These are phyloP conservation scores for Allium cepa DNA, from an alignment of 106 monocot species.

Conservation along the genomic window DNA sequence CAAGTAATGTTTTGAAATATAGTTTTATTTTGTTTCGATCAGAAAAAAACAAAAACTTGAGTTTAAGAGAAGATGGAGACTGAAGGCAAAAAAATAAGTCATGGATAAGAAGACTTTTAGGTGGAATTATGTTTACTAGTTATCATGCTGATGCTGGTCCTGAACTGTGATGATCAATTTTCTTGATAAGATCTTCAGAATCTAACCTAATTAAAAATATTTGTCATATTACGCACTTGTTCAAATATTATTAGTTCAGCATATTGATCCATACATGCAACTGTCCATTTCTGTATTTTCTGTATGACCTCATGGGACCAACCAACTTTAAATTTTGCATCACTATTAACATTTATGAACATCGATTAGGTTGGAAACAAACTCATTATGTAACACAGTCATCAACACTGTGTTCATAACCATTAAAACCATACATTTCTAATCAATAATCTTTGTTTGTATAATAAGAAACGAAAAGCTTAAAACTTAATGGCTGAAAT, in stretches of 20 bases:
- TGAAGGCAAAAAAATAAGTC: neutral
- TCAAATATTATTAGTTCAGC: too few species aligned
- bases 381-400: neutral
- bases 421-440: neutral
- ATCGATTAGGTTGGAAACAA: neutral
- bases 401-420: neutral
- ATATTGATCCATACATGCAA: neutral
- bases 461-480: neutral
- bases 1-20: too few species aligned
- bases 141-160: too few species aligned
- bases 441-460: neutral
- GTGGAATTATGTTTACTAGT: too few species aligned
- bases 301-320: neutral
- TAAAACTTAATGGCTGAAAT: neutral
- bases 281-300: neutral
- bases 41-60: neutral
- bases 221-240: neutral
- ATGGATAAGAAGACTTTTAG: neutral
- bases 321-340: neutral
- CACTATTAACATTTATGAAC: neutral
- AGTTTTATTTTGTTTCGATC: too few species aligned
- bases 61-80: neutral
- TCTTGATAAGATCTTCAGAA: neutral
- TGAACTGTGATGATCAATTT: neutral
- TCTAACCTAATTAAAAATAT: neutral